Evolutionary conservation across 1,284 basidiomycete species (phyloP).

Genomic region (Tilletia indica): DNA sequence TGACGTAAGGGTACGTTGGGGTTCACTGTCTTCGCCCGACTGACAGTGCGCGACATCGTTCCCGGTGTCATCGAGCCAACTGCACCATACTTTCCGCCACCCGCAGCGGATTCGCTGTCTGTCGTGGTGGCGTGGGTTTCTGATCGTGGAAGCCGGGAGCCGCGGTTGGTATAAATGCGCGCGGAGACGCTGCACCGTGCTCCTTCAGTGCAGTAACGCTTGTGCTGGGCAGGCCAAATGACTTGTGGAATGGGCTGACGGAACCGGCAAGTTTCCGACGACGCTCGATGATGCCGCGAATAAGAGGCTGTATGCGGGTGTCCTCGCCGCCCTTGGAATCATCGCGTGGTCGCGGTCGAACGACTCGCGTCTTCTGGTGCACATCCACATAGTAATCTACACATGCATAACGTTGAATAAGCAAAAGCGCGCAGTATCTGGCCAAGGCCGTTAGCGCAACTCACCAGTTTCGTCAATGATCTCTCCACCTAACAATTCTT

Average conservation of each 20-base stretch:
- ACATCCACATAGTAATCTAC: slow-evolving; percentile 23
- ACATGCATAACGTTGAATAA: background rate
- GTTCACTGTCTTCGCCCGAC: background rate
- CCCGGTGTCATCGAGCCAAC: background rate
- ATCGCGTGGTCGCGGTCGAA: slow-evolving; percentile 17
- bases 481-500: slow-evolving; percentile 63
- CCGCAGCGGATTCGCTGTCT: background rate
- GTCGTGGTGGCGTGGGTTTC: background rate
- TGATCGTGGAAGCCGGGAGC: background rate
- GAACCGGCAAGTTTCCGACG: slow-evolving; percentile 33
- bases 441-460: background rate
- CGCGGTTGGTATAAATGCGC: slow-evolving; percentile 2
- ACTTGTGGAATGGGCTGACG: slow-evolving; percentile 1
- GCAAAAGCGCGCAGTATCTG: background rate
- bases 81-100: slow-evolving; percentile 5
- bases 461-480: slow-evolving; percentile 51
- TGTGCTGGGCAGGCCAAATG: background rate
- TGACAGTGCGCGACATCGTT: slow-evolving; percentile 4
- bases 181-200: background rate
- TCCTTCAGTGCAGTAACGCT: background rate
- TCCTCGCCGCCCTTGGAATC: slow-evolving; percentile 5
- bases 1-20: slow-evolving; percentile 7
- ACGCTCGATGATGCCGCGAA: slow-evolving; percentile 54
- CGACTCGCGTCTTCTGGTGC: slow-evolving; percentile 49
- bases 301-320: slow-evolving; percentile 37